A percentile compares a stretch with the other conserved stretches of the same genome.
phyloP scores from a whole-genome alignment of 345 rosid genomes.

The Lenwebbia sp. region DNA sequence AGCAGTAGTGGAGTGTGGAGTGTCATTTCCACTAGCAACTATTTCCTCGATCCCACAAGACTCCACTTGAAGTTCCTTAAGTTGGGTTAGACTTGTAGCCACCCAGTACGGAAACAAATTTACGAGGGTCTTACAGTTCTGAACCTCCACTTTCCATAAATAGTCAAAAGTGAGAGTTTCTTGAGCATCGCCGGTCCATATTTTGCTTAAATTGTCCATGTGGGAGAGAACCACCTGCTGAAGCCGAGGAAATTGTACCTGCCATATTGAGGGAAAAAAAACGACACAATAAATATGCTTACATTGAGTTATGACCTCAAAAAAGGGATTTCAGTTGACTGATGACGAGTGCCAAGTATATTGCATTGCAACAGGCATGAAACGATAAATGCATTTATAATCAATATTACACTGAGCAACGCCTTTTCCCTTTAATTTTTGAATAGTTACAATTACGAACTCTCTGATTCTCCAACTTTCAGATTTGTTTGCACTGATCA shows the following conservation, averaged over 20 bases:
- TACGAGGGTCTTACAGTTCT: rapidly evolving
- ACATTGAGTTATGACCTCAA: too few species aligned
- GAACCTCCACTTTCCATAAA: rapidly evolving
- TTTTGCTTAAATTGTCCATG: background rate
- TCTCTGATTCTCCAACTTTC: too few species aligned
- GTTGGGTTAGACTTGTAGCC: background rate
- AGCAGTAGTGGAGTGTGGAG: background rate
- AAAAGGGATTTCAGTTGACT: too few species aligned
- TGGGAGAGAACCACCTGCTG: rapidly evolving
- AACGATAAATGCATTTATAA: too few species aligned
- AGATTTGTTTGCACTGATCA: too few species aligned
- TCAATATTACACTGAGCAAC: too few species aligned
- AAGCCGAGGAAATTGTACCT: background rate
- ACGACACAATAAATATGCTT: too few species aligned
- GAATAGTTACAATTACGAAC: too few species aligned
- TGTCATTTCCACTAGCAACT: background rate
- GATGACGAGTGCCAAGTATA: too few species aligned
- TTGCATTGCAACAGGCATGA: background rate
- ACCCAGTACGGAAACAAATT: background rate
- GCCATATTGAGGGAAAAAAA: too few species aligned
- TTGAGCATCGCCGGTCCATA: background rate
- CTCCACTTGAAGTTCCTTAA: background rate
- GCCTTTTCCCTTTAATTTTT: too few species aligned
- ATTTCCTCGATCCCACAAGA: background rate
- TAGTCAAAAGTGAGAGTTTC: background rate